Conservation (phyloP, 2,329 filamentous ascomycete species). For the Lachnellula hyalina region DNA sequence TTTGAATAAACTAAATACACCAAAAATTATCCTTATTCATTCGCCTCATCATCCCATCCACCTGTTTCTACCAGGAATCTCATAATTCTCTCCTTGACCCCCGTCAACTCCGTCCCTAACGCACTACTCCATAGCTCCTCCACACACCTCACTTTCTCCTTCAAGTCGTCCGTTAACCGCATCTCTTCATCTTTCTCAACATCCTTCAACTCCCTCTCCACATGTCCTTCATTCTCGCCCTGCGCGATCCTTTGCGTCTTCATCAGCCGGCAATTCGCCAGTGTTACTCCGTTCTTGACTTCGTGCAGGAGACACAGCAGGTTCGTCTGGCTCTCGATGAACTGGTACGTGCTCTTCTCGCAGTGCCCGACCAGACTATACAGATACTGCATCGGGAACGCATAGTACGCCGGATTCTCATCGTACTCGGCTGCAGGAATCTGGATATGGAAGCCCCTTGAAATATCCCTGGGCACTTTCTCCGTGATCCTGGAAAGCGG, state of each 20-base stretch:
- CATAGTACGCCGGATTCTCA: constrained; percentile 78
- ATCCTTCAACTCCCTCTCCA: constrained; percentile 42
- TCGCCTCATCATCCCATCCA: constrained; percentile 64
- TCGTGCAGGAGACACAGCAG: constrained; percentile 86
- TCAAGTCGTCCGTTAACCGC: constrained; percentile 74
- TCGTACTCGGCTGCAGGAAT: constrained; percentile 75
- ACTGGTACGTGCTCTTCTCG: constrained; percentile 91
- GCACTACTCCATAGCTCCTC: constrained; percentile 88
- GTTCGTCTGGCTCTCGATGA: constrained; percentile 92
- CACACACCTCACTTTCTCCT: constrained; percentile 87
- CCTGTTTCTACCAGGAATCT: constrained; percentile 68
- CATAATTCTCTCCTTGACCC: constrained; percentile 68
- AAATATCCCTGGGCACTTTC: constrained; percentile 60
- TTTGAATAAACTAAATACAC: neutral
- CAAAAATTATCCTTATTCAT: neutral
- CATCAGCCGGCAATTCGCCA: constrained; percentile 60
- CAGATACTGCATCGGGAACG: constrained; percentile 84
- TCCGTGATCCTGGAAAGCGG: constrained; percentile 72
- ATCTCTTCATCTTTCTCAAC: constrained; percentile 63
- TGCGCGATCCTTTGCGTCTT: constrained; percentile 52
- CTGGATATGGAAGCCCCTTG: constrained; percentile 60
- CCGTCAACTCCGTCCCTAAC: constrained; percentile 70
- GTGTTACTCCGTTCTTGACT: constrained; percentile 73
- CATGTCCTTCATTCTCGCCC: constrained; percentile 36
- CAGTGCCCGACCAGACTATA: constrained; percentile 80